Evolutionary conservation across 2,329 filamentous ascomycete species (phyloP), one percentile per base, ranked within the genome.

Genomic region (Penicillium hesseltinei): DNA sequence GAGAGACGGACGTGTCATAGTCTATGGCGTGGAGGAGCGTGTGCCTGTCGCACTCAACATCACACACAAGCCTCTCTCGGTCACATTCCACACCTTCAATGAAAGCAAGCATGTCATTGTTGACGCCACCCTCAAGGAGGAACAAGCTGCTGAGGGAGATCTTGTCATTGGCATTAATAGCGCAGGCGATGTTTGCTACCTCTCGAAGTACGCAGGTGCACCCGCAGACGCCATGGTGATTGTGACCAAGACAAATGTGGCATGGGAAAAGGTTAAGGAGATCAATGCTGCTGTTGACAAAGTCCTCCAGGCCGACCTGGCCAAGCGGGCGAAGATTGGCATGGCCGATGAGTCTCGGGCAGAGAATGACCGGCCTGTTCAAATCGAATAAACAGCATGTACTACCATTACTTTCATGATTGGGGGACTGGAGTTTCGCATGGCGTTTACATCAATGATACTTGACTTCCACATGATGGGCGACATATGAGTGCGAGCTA

Each of bases 21-120:
- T 97, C 43, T 96, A 93, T 77, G 90, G 88, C 2, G 76, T 89
- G 3, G 86, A 89, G 13, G 93, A 99, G 78, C 84, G 94, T 62
- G 92, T 96, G 62, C 93, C 93, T 0, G 91, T 97, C 45, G 88
- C 91, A 46, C 81, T 99, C 60, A 92, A 90, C 67, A 91, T 96
- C 80, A 84, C 97, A 63, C 94, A 97, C 76, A 89, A 91, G 66
- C 94, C 94, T 1, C 88, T 97, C 54, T 96, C 92, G 71, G 82
- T 97, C 45, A 96, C 92, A 0, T 96, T 96, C 75, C 90, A 87
- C 67, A 93, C 92, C 71, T 97, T 89, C 63, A 76, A 81, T 38
- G 76, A 75, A 33, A 78, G 77, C 19, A 75, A 73, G 27, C 69
- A 72, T 35, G 67, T 78, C 33, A 69, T 81, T 13, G 58, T 80